A percentile compares a stretch with the other conserved stretches of the same genome.
phyloP scores from a whole-genome alignment of 2,329 filamentous ascomycete species.

The Aspergillus eucalypticola region DNA sequence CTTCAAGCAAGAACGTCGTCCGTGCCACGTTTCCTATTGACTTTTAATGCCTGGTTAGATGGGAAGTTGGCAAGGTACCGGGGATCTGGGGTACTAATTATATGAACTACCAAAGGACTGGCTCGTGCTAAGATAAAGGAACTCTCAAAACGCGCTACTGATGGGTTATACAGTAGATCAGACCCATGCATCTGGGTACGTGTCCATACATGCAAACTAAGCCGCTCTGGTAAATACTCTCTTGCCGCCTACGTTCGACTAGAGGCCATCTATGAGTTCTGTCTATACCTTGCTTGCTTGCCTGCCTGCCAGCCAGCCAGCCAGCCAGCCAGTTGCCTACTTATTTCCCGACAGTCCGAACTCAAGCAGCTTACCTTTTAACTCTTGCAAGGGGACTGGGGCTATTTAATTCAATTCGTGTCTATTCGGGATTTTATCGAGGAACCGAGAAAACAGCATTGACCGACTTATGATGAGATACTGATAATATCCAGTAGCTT shows the following conservation, averaged over 20 bases:
- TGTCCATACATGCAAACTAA: not conserved
- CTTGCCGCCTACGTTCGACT: not conserved
- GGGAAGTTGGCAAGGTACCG: not conserved
- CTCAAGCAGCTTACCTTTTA: not conserved
- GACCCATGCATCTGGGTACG: not conserved
- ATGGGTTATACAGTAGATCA: not conserved
- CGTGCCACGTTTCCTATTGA: too few species aligned
- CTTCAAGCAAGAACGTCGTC: too few species aligned
- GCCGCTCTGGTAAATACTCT: not conserved
- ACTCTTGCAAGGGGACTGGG: not conserved
- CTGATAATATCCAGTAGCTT: too few species aligned
- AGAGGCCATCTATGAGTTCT: not conserved
- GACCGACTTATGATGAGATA: not conserved
- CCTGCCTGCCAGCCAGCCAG: not conserved
- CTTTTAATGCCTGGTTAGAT: too few species aligned
- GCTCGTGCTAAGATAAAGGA: not conserved
- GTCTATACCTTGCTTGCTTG: not conserved
- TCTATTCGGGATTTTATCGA: not conserved
- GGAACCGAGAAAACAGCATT: not conserved
- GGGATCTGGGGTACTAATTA: not conserved
- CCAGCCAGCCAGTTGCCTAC: too few species aligned
- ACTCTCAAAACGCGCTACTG: not conserved
- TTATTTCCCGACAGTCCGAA: too few species aligned
- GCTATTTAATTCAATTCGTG: not conserved
- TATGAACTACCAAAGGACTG: too few species aligned